A percentile compares a stretch with the other conserved stretches of the same genome.
Conservation (phyloP, 139 green algal genomes). For the Chlamydomonas urium region DNA sequence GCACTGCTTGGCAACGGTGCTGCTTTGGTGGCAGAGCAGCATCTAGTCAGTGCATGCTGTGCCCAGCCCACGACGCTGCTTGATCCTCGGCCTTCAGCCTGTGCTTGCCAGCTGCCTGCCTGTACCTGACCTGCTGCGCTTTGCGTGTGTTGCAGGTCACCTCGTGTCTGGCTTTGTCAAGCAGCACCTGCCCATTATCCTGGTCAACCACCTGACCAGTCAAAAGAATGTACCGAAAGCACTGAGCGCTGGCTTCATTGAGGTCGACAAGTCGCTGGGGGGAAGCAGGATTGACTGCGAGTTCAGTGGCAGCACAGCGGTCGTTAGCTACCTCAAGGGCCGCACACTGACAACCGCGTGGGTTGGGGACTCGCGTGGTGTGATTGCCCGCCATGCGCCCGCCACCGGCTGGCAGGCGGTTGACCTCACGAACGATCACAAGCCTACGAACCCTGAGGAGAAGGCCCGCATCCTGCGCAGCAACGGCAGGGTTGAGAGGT, state of each 20-base stretch:
- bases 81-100: too few species aligned
- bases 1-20: too few species aligned
- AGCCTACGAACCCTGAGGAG: constrained; percentile 61
- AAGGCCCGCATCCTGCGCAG: constrained; percentile 63
- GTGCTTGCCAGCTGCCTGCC: too few species aligned
- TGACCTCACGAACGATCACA: constrained; percentile 85
- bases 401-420: constrained; percentile 37
- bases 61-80: too few species aligned
- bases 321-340: constrained; percentile 59
- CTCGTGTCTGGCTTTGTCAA: constrained; percentile 73
- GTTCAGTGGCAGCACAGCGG: constrained; percentile 80
- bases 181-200: constrained; percentile 65
- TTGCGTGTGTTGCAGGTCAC: constrained; percentile 70
- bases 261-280: constrained; percentile 55
- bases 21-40: too few species aligned
- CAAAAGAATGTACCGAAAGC: neutral
- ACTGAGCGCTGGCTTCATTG: constrained; percentile 48
- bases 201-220: constrained; percentile 59
- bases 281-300: constrained; percentile 63
- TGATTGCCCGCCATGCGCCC: constrained; percentile 34
- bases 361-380: constrained; percentile 82
- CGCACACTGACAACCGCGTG: constrained; percentile 34
- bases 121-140: too few species aligned
- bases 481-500: constrained; percentile 79
- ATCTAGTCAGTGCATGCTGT: too few species aligned